phyloP scores from a whole-genome alignment of 208 protist species.

The Wallacemonas sp. region DNA sequence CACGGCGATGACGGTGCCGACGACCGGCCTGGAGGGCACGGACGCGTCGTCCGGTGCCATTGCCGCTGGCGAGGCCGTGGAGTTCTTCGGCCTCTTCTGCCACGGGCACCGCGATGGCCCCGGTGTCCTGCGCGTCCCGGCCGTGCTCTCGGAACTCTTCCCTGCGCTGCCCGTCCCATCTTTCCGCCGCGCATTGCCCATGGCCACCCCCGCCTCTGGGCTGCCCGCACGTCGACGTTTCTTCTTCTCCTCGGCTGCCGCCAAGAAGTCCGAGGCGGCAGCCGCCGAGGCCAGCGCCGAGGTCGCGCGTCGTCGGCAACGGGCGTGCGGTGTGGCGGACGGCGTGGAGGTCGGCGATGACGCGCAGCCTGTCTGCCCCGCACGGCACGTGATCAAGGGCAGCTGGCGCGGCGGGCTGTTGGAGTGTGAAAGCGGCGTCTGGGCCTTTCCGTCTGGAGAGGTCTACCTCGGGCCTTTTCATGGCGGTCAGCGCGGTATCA shows the following conservation, averaged over 20 bases:
- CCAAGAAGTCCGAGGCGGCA: neutral
- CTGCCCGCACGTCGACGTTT: neutral
- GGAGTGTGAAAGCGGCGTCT: constrained; percentile 51
- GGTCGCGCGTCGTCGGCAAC: neutral
- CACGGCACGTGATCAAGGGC: constrained; percentile 60
- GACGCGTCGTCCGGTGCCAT: neutral
- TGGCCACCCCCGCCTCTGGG: neutral
- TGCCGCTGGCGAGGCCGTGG: constrained; percentile 30
- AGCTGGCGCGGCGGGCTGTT: constrained; percentile 67
- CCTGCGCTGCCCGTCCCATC: constrained; percentile 12
- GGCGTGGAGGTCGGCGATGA: constrained; percentile 9
- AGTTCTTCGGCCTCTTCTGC: constrained; percentile 84
- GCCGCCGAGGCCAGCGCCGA: constrained; percentile 2
- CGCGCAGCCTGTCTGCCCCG: neutral
- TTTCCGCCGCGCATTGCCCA: neutral
- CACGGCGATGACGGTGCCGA: too few relatives aligned
- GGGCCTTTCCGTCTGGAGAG: constrained; percentile 75
- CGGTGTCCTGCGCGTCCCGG: constrained; percentile 64
- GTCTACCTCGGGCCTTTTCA: constrained; percentile 75
- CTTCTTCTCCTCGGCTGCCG: constrained; percentile 4
- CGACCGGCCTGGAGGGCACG: neutral
- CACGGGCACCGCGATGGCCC: constrained; percentile 67
- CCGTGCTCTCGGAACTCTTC: constrained; percentile 22
- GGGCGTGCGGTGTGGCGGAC: constrained; percentile 7
- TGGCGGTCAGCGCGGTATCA: constrained; percentile 34